Evolutionary conservation across 306 rosid genomes (phyloP).

Genomic region (Cucurbita ficifolia): DNA sequence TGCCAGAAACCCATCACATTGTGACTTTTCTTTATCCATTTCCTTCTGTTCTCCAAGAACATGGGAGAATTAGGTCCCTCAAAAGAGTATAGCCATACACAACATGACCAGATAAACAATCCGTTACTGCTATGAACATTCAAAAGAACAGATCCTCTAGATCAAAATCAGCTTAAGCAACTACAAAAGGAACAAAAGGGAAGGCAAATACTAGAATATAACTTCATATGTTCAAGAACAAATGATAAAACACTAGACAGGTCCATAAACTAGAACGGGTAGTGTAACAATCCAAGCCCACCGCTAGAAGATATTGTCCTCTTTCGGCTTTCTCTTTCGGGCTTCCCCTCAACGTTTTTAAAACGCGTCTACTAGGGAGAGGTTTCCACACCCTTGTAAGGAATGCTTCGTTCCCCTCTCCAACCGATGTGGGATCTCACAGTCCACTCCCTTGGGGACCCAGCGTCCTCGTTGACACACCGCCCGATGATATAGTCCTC

Average conservation of each 20-base stretch:
- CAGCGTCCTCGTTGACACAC: too few species aligned
- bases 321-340: too few species aligned
- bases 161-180: neutral
- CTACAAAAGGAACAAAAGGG: neutral
- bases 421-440: too few species aligned
- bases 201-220: neutral
- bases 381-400: too few species aligned
- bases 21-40: neutral
- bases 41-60: constrained; percentile 1
- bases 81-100: constrained; percentile 1
- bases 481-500: too few species aligned
- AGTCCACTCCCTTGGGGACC: too few species aligned
- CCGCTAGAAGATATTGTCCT: too few species aligned
- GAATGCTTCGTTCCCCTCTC: too few species aligned
- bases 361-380: too few species aligned
- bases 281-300: too few species aligned
- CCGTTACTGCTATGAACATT: neutral
- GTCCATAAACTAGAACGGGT: too few species aligned
- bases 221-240: neutral
- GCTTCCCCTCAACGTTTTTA: too few species aligned
- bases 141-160: neutral
- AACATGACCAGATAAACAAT: neutral
- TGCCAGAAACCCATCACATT: constrained; percentile 23
- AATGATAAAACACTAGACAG: neutral
- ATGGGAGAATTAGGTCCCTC: neutral